Base-by-base conservation (phyloP, 805 yeast genomes). In the Candida railenensis region DNA sequence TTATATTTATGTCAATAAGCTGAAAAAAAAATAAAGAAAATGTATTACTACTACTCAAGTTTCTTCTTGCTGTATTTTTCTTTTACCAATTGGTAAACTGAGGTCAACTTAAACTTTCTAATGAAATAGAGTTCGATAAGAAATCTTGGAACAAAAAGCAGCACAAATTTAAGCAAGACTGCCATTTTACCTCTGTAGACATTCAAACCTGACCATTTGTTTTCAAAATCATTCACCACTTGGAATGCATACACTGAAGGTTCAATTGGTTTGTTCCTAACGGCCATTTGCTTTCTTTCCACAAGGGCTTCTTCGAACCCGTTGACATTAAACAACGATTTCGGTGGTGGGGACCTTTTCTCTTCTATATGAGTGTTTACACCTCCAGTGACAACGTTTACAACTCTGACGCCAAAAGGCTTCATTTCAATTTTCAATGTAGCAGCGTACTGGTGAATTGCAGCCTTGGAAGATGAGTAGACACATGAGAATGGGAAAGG, bases 361-460 rank as follows among this genome's bases (percentile, higher is more conserved):
- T 87, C 92, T 0, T 82, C 87, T 54, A 87, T 85, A 47, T 82
- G 73, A 0, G 94, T 85, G 19, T 68, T 66, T 25, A 87, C 94
- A 33, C 87, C 92, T 25, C 95, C 95, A 7, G 94, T 87, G 36
- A 85, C 65, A 11, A 83, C 73, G 54, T 84, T 83, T 49, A 85
- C 70, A 0, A 87, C 92, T 42, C 80, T 72, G 3, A 87, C 92
- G 14, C 77, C 86, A 55, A 85, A 83, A 3, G 89, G 86, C 58
- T 79, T 78, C 76, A 87, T 61, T 62, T 87, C 96, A 21, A 82
- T 58, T 44, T 83, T 77, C 46, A 87, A 65, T 2, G 75, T 76
- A 36, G 79, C 76, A 0, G 89, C 86, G 57, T 82, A 87, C 53
- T 79, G 83, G 53, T 85, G 89, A 47, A 87, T 80, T 0, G 92